Conservation (phyloP, 73 alveolate species). For the Stentor coeruleus region DNA sequence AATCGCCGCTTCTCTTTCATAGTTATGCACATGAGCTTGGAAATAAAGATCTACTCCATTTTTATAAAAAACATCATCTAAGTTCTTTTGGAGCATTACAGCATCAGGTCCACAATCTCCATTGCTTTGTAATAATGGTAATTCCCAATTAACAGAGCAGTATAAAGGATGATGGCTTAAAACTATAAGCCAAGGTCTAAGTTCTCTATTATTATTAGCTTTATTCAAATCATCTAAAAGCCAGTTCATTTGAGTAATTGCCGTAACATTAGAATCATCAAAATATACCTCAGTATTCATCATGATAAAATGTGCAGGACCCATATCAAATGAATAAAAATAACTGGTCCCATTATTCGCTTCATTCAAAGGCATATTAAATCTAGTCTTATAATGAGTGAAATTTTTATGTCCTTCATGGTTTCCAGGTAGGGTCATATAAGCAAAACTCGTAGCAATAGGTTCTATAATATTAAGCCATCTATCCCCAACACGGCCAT, state of each 20-base stretch:
- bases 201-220: slow-evolving; percentile 8
- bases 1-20: slow-evolving; percentile 15
- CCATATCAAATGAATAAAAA: slow-evolving; percentile 9
- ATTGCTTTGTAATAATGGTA: background rate
- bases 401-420: background rate
- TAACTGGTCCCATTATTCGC: background rate
- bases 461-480: background rate
- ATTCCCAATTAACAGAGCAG: slow-evolving; percentile 9
- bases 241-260: slow-evolving; percentile 17
- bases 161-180: slow-evolving; percentile 18
- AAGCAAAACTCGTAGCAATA: background rate
- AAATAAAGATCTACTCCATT: background rate
- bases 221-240: background rate
- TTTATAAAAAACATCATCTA: background rate
- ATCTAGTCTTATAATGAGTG: slow-evolving; percentile 21
- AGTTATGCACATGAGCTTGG: slow-evolving; percentile 23
- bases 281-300: background rate
- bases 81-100: background rate
- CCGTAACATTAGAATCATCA: background rate
- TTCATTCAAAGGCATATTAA: slow-evolving; percentile 15
- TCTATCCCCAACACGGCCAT: background rate
- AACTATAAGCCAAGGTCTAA: slow-evolving; percentile 20
- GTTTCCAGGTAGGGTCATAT: slow-evolving; percentile 20
- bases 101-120: slow-evolving; percentile 18
- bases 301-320: slow-evolving; percentile 13